Conservation (phyloP, 2,329 filamentous ascomycete genomes). For the Alternaria atra region DNA sequence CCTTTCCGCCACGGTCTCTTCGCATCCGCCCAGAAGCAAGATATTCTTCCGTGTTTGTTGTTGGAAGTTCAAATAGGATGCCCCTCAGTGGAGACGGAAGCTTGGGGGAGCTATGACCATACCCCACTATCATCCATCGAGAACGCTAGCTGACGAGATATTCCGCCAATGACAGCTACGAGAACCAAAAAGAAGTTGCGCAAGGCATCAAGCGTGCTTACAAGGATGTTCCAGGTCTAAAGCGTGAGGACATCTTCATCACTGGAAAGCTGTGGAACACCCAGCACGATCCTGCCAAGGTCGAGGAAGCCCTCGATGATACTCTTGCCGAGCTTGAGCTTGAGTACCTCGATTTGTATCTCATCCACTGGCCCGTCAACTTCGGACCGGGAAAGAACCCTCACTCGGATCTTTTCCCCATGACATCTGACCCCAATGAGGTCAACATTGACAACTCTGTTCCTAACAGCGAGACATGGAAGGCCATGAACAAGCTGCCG, state of each 20-base stretch:
- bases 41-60: not conserved
- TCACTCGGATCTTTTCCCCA: slow-evolving; percentile 42
- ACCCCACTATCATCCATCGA: not conserved
- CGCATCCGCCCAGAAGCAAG: not conserved
- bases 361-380: slow-evolving; percentile 88
- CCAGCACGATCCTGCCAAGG: slow-evolving; percentile 76
- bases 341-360: slow-evolving; percentile 90
- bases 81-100: slow-evolving; percentile 28
- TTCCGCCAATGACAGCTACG: slow-evolving; percentile 43
- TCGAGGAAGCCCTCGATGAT: slow-evolving; percentile 76
- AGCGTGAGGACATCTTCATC: slow-evolving; percentile 45
- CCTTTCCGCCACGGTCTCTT: not conserved
- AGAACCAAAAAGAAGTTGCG: slow-evolving; percentile 45
- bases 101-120: slow-evolving; percentile 28
- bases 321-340: slow-evolving; percentile 79
- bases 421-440: slow-evolving; percentile 64
- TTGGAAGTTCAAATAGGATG: slow-evolving; percentile 22
- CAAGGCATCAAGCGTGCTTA: slow-evolving; percentile 43
- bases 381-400: slow-evolving; percentile 65
- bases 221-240: slow-evolving; percentile 37
- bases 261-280: slow-evolving; percentile 93
- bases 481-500: slow-evolving; percentile 51
- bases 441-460: slow-evolving; percentile 47
- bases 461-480: slow-evolving; percentile 44
- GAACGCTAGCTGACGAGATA: slow-evolving; percentile 29